These are phyloP conservation scores for Diospyros kaki DNA, from an alignment of 148 eudicot genomes.

Conservation along the genomic window DNA sequence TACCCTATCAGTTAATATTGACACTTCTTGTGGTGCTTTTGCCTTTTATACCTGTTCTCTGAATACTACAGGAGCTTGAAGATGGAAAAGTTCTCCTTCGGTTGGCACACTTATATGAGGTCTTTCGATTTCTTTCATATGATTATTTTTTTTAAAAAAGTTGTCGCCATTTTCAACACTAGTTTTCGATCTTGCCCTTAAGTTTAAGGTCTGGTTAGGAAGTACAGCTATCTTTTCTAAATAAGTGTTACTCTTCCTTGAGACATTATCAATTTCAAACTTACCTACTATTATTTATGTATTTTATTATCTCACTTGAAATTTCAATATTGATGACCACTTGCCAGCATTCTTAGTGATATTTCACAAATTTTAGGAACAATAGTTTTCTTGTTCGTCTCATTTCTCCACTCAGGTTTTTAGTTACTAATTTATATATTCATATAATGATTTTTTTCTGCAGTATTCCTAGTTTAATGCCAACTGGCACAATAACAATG, in stretches of 20 bases:
- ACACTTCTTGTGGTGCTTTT: neutral
- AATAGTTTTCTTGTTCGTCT: neutral
- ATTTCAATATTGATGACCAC: no score
- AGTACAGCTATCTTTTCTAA: no score
- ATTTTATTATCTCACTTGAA: no score
- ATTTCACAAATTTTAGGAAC: neutral
- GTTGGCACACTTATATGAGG: slow-evolving; percentile 94
- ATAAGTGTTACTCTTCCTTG: no score
- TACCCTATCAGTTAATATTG: neutral
- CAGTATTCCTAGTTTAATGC: neutral
- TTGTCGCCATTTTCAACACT: no score
- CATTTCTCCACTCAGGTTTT: neutral
- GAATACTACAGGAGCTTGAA: slow-evolving; percentile 63
- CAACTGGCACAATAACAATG: neutral
- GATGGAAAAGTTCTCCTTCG: slow-evolving; percentile 80
- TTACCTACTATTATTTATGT: no score
- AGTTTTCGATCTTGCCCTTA: no score
- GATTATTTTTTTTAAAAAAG: no score
- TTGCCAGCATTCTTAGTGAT: no score
- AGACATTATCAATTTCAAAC: no score
- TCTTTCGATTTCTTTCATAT: slow-evolving; percentile 18
- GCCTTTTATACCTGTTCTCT: neutral
- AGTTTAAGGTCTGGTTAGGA: no score
- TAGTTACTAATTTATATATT: neutral
- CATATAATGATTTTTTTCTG: neutral